Evolutionary conservation across 2,329 filamentous ascomycete species (phyloP).

Genomic region (Taxawa tesnikishii): DNA sequence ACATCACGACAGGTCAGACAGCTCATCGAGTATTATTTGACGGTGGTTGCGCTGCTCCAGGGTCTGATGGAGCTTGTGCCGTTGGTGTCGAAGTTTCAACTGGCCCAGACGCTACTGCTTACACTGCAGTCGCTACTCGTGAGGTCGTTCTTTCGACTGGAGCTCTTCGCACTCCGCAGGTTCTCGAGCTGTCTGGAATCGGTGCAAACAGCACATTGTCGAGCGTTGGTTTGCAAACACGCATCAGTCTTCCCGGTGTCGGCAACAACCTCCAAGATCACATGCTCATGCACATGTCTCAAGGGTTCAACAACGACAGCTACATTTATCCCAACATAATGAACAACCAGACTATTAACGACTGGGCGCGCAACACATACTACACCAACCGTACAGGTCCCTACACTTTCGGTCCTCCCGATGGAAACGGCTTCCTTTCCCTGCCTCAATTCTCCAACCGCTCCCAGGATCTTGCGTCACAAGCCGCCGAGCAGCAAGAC

Average conservation of each 20-base stretch:
- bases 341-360: conserved; percentile 14
- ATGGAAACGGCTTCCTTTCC: conserved; percentile 18
- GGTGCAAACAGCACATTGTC: conserved; percentile 41
- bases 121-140: conserved; percentile 8
- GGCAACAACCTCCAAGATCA: conserved; percentile 54
- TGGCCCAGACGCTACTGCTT: neutral
- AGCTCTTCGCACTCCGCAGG: conserved; percentile 16
- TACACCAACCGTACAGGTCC: conserved; percentile 16
- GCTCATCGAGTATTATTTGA: conserved; percentile 22
- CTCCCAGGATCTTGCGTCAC: conserved; percentile 5
- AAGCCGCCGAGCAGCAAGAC: conserved; percentile 9
- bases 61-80: conserved; percentile 7
- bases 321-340: conserved; percentile 11
- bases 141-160: conserved; percentile 19
- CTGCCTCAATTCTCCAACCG: conserved; percentile 12
- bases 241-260: conserved; percentile 48
- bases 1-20: conserved; percentile 22
- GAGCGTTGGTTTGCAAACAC: conserved; percentile 31
- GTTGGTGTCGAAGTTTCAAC: conserved; percentile 7
- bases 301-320: conserved; percentile 9
- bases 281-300: conserved; percentile 10
- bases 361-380: conserved; percentile 15
- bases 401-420: conserved; percentile 11
- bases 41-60: conserved; percentile 8
- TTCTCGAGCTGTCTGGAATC: conserved; percentile 36